These are phyloP conservation scores for Monilinia fructigena DNA, from an alignment of 2,329 filamentous ascomycete species.

Conservation along the genomic window DNA sequence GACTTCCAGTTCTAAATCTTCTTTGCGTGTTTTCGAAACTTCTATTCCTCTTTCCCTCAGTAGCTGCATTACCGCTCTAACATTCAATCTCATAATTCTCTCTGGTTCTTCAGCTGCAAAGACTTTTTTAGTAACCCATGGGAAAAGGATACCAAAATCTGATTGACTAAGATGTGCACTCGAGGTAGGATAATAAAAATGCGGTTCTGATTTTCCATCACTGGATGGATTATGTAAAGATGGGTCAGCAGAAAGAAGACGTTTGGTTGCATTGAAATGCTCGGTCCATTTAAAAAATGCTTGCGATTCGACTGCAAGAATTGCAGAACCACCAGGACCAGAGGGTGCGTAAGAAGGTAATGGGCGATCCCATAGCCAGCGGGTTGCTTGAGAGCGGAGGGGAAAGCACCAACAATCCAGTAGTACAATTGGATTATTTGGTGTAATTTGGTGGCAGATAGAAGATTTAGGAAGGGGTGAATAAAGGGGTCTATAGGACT, in stretches of 20 bases:
- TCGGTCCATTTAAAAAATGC: slow-evolving; percentile 76
- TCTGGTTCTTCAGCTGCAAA: slow-evolving; percentile 59
- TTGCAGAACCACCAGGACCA: slow-evolving; percentile 54
- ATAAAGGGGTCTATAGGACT: slow-evolving; percentile 59
- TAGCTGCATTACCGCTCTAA: slow-evolving; percentile 57
- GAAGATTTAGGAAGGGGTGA: slow-evolving; percentile 53
- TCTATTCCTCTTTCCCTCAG: slow-evolving; percentile 51
- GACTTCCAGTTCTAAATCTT: slow-evolving; percentile 41
- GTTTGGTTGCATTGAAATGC: slow-evolving; percentile 68
- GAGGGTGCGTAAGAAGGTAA: slow-evolving; percentile 63
- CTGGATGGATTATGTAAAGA: slow-evolving; percentile 42
- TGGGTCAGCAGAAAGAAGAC: slow-evolving; percentile 59
- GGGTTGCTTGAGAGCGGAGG: slow-evolving; percentile 60
- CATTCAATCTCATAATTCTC: slow-evolving; percentile 57
- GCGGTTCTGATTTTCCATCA: slow-evolving; percentile 46
- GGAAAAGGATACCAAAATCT: slow-evolving; percentile 81
- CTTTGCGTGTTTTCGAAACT: slow-evolving; percentile 49
- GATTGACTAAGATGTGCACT: slow-evolving; percentile 82
- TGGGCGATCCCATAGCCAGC: slow-evolving; percentile 67
- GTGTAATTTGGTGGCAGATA: slow-evolving; percentile 65
- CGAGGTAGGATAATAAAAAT: slow-evolving; percentile 70
- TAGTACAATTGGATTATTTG: slow-evolving; percentile 63
- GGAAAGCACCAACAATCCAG: slow-evolving; percentile 83
- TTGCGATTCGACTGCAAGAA: slow-evolving; percentile 72
- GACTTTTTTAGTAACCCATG: slow-evolving; percentile 61